Percentiles rank a stretch among this genome's conserved stretches.
These are phyloP conservation scores for Chrysanthemum lavandulifolium DNA, from an alignment of 129 eudicot species.

Conservation along the genomic window DNA sequence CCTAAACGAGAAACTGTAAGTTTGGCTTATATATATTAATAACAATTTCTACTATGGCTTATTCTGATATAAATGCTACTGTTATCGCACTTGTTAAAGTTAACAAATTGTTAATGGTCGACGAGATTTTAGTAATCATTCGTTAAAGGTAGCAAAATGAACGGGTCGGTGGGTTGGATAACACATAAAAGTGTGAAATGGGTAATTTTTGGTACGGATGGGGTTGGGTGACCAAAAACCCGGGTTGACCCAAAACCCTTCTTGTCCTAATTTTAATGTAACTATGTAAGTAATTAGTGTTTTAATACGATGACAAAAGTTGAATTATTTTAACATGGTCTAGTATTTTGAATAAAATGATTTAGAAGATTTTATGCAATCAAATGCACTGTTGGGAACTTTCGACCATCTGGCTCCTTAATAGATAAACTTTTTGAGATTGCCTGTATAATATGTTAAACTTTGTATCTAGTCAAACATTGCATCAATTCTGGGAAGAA, in stretches of 20 bases:
- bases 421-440: too few relatives aligned
- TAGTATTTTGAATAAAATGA: background rate
- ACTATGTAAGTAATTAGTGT: background rate
- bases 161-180: background rate
- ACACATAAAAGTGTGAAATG: background rate
- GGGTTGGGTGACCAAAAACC: too few relatives aligned
- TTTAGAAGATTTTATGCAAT: background rate
- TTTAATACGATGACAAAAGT: background rate
- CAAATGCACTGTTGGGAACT: background rate
- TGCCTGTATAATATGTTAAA: background rate
- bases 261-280: background rate
- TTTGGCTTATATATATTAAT: background rate
- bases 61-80: background rate
- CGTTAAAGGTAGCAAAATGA: background rate
- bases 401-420: background rate
- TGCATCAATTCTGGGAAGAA: constrained; percentile 1
- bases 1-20: constrained; percentile 72
- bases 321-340: background rate
- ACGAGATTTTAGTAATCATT: constrained; percentile 1
- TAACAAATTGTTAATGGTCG: background rate
- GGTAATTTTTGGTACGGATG: background rate
- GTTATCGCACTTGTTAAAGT: background rate
- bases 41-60: background rate
- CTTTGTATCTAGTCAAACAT: background rate
- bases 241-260: background rate